Conservation (phyloP, 306 rosid species). For the Cicer chorassanicum region DNA sequence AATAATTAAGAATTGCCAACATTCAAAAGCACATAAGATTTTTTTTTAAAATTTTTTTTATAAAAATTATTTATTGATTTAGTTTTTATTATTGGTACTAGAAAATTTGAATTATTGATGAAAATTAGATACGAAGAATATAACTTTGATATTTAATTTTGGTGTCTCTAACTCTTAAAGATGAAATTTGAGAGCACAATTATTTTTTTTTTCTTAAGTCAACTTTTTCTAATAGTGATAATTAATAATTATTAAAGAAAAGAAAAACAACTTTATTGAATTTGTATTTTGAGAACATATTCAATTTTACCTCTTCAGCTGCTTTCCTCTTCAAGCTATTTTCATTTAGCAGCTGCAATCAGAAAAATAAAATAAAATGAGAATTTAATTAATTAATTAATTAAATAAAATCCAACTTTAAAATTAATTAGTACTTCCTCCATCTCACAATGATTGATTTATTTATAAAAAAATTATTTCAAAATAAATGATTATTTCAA, state of each 20-base stretch:
- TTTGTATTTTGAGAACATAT: background rate
- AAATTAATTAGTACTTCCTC: background rate
- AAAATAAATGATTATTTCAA: too few species aligned
- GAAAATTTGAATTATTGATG: background rate
- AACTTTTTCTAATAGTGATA: background rate
- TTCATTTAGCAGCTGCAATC: slow-evolving; percentile 67
- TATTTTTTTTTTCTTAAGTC: background rate
- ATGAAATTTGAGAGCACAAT: background rate
- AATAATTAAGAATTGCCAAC: slow-evolving; percentile 27
- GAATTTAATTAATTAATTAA: slow-evolving; percentile 26
- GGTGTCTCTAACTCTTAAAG: background rate
- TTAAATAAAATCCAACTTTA: slow-evolving; percentile 5
- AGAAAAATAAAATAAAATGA: slow-evolving; percentile 34
- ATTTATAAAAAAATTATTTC: too few species aligned
- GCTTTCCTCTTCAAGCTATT: slow-evolving; percentile 83
- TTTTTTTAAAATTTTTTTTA: background rate
- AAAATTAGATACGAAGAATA: background rate
- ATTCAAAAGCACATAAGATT: background rate
- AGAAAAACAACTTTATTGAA: background rate
- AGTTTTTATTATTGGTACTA: background rate
- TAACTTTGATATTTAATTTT: background rate
- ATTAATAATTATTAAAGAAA: background rate
- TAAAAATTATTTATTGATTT: background rate
- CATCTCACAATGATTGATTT: too few species aligned
- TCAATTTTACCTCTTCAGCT: slow-evolving; percentile 53